These are phyloP conservation scores for Neopestalotiopsis sp. DNA, from an alignment of 2,329 filamentous ascomycete genomes.

Conservation along the genomic window DNA sequence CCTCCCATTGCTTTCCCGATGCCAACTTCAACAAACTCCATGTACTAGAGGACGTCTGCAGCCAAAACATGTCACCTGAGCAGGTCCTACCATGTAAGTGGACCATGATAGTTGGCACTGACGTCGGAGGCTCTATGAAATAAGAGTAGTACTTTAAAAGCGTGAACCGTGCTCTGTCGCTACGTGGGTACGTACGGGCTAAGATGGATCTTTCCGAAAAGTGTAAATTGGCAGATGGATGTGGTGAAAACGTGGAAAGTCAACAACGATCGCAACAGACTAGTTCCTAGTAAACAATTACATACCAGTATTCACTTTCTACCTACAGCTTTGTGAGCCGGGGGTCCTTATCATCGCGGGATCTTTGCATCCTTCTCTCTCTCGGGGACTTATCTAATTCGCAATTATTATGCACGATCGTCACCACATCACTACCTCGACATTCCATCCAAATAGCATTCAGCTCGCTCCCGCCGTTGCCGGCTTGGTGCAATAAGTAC, in stretches of 20 bases:
- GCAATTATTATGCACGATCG: too few relatives aligned
- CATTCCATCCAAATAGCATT: background rate
- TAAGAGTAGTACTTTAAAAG: background rate
- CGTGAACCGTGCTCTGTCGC: background rate
- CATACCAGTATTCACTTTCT: background rate
- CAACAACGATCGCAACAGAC: background rate
- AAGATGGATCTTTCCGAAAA: slow-evolving; percentile 1
- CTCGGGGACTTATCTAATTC: background rate
- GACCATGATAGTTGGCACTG: background rate
- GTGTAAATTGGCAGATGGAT: background rate
- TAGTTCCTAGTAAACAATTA: background rate
- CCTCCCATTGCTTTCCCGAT: background rate
- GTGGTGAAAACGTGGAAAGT: background rate
- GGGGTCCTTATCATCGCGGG: background rate
- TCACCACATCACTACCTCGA: background rate
- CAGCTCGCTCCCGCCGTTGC: background rate
- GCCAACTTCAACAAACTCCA: background rate
- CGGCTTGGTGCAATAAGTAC: background rate
- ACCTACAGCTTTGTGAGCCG: background rate
- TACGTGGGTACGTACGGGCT: background rate
- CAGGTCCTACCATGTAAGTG: background rate
- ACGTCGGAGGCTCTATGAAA: slow-evolving; percentile 1
- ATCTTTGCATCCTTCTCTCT: background rate
- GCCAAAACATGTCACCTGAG: background rate
- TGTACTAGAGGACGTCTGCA: background rate